phyloP scores from a whole-genome alignment of 2,329 filamentous ascomycete species.

The Xylaria sp. region DNA sequence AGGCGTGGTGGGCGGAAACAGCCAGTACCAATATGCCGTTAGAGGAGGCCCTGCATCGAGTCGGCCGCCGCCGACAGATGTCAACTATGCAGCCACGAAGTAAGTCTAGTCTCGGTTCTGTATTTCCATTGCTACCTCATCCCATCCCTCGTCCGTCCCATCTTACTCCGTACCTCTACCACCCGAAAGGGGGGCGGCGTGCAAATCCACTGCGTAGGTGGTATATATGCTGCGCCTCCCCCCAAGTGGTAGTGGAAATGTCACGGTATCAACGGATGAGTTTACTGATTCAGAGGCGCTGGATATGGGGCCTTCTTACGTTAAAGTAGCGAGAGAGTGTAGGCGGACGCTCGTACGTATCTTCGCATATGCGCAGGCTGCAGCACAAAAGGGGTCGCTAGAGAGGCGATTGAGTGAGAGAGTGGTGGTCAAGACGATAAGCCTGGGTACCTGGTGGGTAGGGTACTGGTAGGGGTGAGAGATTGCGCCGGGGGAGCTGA shows the following conservation, averaged over 20 bases:
- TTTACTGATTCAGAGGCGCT: background rate
- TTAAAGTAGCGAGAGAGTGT: background rate
- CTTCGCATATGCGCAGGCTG: background rate
- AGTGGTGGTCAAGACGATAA: background rate
- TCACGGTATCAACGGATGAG: background rate
- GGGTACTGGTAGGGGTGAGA: background rate
- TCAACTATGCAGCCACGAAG: constrained; percentile 45
- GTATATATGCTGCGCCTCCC: background rate
- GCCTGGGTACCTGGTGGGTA: constrained; percentile 8
- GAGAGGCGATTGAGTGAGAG: constrained; percentile 2
- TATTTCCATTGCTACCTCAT: background rate
- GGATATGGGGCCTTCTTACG: background rate
- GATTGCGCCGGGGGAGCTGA: constrained; percentile 21
- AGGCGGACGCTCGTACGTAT: too few species aligned
- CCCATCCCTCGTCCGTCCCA: background rate
- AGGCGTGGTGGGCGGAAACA: constrained; percentile 50
- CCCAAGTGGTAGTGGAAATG: constrained; percentile 17
- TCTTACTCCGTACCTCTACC: constrained; percentile 6
- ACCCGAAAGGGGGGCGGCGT: constrained; percentile 11
- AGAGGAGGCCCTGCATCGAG: constrained; percentile 51
- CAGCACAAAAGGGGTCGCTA: background rate
- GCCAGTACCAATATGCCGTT: constrained; percentile 51
- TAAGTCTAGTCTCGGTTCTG: constrained; percentile 37
- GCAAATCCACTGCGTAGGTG: constrained; percentile 5
- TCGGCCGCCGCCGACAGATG: constrained; percentile 49